Evolutionary conservation across 164 flowering plant genomes (phyloP).

Genomic region (Chimonanthus praecox): DNA sequence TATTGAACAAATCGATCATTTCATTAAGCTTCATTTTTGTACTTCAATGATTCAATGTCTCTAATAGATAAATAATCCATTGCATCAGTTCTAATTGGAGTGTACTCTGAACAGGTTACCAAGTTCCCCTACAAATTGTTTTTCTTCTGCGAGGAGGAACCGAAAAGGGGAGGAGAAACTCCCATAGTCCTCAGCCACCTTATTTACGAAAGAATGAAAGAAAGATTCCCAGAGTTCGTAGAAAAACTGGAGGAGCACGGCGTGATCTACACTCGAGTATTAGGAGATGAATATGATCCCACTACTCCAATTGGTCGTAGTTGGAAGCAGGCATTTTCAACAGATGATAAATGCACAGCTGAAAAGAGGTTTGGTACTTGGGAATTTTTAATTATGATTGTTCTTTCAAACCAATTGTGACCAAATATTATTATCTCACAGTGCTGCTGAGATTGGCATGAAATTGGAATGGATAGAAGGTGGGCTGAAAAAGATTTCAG

Average conservation of each 20-base stretch:
- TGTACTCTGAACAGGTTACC: slow-evolving; percentile 45
- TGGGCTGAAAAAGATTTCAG: slow-evolving; percentile 67
- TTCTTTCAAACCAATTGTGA: no score
- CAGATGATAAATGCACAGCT: slow-evolving; percentile 61
- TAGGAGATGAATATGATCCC: slow-evolving; percentile 79
- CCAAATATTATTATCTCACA: slow-evolving; percentile 11
- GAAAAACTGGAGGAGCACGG: slow-evolving; percentile 63
- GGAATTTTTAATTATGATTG: no score
- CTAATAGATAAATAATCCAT: no score
- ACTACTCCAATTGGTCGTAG: slow-evolving; percentile 90
- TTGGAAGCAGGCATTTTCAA: slow-evolving; percentile 84
- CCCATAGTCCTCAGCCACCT: slow-evolving; percentile 86
- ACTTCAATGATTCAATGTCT: no score
- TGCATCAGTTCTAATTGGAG: no score
- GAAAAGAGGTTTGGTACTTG: slow-evolving; percentile 57
- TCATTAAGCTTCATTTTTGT: no score
- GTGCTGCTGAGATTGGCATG: slow-evolving; percentile 81
- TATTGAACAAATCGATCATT: no score
- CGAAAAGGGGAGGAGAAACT: slow-evolving; percentile 78
- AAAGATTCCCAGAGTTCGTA: slow-evolving; percentile 71
- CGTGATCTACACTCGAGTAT: slow-evolving; percentile 53
- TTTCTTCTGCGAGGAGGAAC: slow-evolving; percentile 88
- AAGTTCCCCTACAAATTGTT: slow-evolving; percentile 81
- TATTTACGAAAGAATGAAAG: slow-evolving; percentile 69
- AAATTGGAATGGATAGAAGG: slow-evolving; percentile 81